Evolutionary conservation across 345 rosid species (phyloP).

Genomic region (Gossypium rotundifolium): DNA sequence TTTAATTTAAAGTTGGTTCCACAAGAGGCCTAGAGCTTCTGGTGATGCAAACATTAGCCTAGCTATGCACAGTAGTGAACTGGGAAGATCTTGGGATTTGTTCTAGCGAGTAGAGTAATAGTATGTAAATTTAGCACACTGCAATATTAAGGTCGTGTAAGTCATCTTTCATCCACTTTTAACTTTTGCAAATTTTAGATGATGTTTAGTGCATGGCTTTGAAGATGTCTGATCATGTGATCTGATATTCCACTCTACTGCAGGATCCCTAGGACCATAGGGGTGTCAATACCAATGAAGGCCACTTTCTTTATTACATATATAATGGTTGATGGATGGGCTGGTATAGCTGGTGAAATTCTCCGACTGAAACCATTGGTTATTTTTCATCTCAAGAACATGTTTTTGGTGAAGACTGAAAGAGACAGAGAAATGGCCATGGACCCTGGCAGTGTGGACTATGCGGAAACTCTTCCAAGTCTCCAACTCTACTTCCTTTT

Average conservation of each 20-base stretch:
- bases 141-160: background rate
- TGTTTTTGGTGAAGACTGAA: constrained; percentile 88
- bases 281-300: constrained; percentile 97
- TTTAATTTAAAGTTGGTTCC: background rate
- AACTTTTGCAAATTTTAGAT: background rate
- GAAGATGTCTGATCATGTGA: background rate
- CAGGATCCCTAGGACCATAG: constrained; percentile 96
- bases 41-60: too few species aligned
- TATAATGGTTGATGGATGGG: constrained; percentile 98
- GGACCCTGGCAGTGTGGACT: constrained; percentile 82
- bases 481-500: constrained; percentile 90
- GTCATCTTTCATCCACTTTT: background rate
- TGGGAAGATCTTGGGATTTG: background rate
- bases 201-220: background rate
- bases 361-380: constrained; percentile 76
- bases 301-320: constrained; percentile 95
- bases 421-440: constrained; percentile 75
- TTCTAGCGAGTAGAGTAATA: background rate
- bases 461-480: constrained; percentile 78
- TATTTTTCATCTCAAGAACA: constrained; percentile 86
- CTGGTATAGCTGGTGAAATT: constrained; percentile 94
- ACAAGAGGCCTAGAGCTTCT: background rate
- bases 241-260: constrained; percentile 1
- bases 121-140: background rate
- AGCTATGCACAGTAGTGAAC: background rate